Percentiles rank a stretch among this genome's conserved stretches.
Evolutionary conservation across 2,329 filamentous ascomycete genomes (phyloP).

Genomic region (Orbilia oligospora): DNA sequence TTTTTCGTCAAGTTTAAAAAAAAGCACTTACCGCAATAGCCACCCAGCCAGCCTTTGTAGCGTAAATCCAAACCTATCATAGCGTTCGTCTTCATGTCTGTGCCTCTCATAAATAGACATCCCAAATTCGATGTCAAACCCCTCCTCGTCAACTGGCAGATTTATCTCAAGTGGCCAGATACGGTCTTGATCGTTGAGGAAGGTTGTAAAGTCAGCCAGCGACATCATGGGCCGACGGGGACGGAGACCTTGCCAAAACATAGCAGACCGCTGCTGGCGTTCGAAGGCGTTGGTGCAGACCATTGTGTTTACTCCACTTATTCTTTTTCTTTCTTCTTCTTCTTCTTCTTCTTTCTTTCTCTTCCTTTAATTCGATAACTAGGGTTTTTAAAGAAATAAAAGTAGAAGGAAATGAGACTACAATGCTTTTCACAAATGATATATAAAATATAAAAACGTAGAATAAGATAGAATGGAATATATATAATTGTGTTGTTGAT

Average conservation of each 20-base stretch:
- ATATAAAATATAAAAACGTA: too few relatives aligned
- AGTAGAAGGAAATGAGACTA: neutral
- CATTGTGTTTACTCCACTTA: constrained; percentile 7
- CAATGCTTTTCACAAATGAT: neutral
- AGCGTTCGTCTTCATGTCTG: constrained; percentile 32
- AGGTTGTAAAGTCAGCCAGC: constrained; percentile 35
- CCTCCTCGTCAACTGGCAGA: constrained; percentile 38
- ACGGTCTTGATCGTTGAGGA: constrained; percentile 41
- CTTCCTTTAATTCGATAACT: too few relatives aligned
- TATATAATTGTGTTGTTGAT: constrained; percentile 6
- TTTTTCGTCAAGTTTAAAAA: neutral
- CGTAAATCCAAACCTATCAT: constrained; percentile 50
- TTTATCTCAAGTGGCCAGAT: constrained; percentile 48
- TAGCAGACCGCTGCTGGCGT: constrained; percentile 37
- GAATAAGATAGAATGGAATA: too few relatives aligned
- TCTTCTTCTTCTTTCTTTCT: too few relatives aligned
- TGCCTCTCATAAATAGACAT: constrained; percentile 27
- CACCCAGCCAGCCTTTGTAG: constrained; percentile 47
- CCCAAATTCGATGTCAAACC: constrained; percentile 29
- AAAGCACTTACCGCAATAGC: constrained; percentile 45
- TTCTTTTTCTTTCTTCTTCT: too few relatives aligned
- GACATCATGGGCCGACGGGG: constrained; percentile 35
- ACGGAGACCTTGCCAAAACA: constrained; percentile 35
- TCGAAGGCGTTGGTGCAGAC: constrained; percentile 51
- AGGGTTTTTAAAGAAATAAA: neutral